Conservation (phyloP, 139 green algal genomes). For the Monoraphidium neglectum region DNA sequence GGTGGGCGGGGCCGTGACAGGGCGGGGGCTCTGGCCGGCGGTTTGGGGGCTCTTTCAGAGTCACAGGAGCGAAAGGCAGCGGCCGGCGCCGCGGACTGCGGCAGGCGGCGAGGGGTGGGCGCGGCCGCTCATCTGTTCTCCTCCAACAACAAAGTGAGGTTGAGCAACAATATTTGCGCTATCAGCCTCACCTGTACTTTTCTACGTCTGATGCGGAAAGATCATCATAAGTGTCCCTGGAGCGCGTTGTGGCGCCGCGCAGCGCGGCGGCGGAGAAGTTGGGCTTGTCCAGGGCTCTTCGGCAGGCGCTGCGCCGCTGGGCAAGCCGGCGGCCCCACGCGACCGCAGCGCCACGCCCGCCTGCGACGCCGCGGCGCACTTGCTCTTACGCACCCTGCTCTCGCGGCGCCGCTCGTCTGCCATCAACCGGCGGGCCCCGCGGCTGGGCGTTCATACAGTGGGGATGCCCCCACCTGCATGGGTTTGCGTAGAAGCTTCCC, state of each 20-base stretch:
- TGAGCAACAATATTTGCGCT: constrained; percentile 8
- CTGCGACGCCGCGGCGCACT: background rate
- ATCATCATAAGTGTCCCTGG: constrained; percentile 32
- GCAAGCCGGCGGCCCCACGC: too few species aligned
- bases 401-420: background rate
- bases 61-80: too few species aligned
- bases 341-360: background rate
- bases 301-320: background rate
- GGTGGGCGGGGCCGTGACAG: too few species aligned
- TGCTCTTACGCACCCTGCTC: background rate
- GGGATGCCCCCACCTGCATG: background rate
- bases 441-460: background rate
- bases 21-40: constrained; percentile 57
- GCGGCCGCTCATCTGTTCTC: too few species aligned
- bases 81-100: too few species aligned
- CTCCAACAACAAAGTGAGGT: too few species aligned
- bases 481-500: background rate
- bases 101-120: too few species aligned
- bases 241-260: background rate
- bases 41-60: too few species aligned
- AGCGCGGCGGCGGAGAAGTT: background rate
- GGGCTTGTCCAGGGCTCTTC: background rate
- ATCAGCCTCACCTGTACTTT: background rate
- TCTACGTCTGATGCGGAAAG: background rate
- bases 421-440: background rate